Conservation (phyloP, 106 monocot species). For the Iris macrosiphon region DNA sequence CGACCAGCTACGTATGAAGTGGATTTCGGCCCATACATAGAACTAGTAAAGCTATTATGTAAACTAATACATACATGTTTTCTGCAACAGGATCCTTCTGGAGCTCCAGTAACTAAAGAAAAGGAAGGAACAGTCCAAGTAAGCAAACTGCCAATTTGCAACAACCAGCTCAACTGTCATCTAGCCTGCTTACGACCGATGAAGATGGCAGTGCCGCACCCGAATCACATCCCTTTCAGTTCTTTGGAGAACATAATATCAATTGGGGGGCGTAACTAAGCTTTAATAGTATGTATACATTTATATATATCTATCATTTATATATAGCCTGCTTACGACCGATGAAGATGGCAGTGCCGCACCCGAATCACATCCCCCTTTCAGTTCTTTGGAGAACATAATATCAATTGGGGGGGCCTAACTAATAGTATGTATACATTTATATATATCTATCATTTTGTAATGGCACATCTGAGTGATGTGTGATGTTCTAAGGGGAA, state of each 20-base stretch:
- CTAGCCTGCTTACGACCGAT: constrained; percentile 65
- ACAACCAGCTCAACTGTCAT: constrained; percentile 39
- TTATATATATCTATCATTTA: too few species aligned
- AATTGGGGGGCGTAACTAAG: background rate
- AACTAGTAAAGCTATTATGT: too few species aligned
- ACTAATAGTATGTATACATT: too few species aligned
- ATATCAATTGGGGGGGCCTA: too few species aligned
- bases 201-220: constrained; percentile 30
- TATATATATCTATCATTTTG: too few species aligned
- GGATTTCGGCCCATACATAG: too few species aligned
- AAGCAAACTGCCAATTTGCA: constrained; percentile 63
- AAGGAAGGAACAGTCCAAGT: constrained; percentile 46
- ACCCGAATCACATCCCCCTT: constrained; percentile 33
- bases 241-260: constrained; percentile 64
- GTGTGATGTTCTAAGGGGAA: too few species aligned
- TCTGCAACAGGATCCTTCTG: constrained; percentile 66
- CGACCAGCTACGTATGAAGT: too few species aligned
- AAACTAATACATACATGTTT: background rate
- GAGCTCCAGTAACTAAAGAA: constrained; percentile 55
- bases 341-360: constrained; percentile 30
- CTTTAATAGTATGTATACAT: too few species aligned
- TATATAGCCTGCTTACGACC: constrained; percentile 74
- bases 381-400: constrained; percentile 66
- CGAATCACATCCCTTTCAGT: constrained; percentile 40
- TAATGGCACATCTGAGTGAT: too few species aligned